Evolutionary conservation across 2,329 filamentous ascomycete genomes (phyloP).

Genomic region (Mycosphaerelloides madeirae): DNA sequence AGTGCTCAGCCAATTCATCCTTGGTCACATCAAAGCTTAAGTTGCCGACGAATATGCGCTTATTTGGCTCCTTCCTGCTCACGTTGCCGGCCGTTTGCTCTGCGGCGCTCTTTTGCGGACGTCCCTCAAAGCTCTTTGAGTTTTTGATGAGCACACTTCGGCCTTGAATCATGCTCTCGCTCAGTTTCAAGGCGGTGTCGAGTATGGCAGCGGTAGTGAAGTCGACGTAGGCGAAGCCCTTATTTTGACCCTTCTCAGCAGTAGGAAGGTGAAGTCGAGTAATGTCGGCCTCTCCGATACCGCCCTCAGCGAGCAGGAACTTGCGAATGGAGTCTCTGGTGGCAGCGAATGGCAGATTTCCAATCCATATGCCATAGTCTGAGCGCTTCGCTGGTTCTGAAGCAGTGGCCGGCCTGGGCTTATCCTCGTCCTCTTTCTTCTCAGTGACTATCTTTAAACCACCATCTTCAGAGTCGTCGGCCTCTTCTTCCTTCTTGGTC

Average conservation of each 20-base stretch:
- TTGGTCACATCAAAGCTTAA: constrained; percentile 55
- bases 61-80: constrained; percentile 60
- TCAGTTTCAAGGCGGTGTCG: constrained; percentile 74
- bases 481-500: constrained; percentile 5
- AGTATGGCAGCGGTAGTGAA: constrained; percentile 66
- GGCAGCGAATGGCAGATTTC: constrained; percentile 82
- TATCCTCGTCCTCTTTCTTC: constrained; percentile 9
- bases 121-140: constrained; percentile 82
- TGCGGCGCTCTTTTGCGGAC: constrained; percentile 55
- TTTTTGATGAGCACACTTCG: constrained; percentile 90
- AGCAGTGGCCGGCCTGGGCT: not conserved
- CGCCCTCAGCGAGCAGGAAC: constrained; percentile 70
- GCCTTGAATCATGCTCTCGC: constrained; percentile 73
- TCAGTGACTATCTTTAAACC: constrained; percentile 5
- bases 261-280: constrained; percentile 78
- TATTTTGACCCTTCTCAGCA: constrained; percentile 63
- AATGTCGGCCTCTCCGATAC: constrained; percentile 60
- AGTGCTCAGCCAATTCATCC: constrained; percentile 75
- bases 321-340: constrained; percentile 69
- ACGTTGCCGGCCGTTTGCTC: constrained; percentile 29
- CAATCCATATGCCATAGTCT: constrained; percentile 87
- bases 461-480: constrained; percentile 2
- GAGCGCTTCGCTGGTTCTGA: constrained; percentile 52
- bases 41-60: constrained; percentile 74
- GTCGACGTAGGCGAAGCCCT: constrained; percentile 94